These are phyloP conservation scores for Xylaria sp. DNA, from an alignment of 2,329 filamentous ascomycete species.

Conservation along the genomic window DNA sequence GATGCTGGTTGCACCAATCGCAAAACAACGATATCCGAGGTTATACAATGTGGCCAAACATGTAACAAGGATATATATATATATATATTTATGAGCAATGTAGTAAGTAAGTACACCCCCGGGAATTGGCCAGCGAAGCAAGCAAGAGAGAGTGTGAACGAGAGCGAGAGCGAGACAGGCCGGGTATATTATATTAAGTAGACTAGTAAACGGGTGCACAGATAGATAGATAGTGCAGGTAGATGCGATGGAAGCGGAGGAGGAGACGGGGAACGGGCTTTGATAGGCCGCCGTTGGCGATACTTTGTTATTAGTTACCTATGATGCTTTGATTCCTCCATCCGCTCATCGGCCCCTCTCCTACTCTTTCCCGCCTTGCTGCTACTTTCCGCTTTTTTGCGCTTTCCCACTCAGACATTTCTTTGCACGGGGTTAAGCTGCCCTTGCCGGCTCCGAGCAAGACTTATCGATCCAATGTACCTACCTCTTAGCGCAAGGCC, in stretches of 20 bases:
- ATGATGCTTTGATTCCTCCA: constrained; percentile 40
- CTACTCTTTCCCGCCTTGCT: background rate
- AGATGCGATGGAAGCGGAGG: background rate
- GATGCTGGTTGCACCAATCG: constrained; percentile 14
- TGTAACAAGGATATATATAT: constrained; percentile 3
- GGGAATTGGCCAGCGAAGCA: background rate
- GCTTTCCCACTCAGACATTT: constrained; percentile 15
- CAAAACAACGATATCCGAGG: background rate
- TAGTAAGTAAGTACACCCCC: background rate
- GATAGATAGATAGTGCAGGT: constrained; percentile 3
- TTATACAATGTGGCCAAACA: constrained; percentile 11
- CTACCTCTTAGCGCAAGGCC: background rate
- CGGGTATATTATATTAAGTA: constrained; percentile 11
- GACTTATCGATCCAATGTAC: background rate
- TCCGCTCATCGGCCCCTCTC: constrained; percentile 19
- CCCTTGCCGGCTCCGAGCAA: constrained; percentile 37
- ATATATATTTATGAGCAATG: background rate
- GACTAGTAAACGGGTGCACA: constrained; percentile 1
- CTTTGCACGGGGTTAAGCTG: constrained; percentile 29
- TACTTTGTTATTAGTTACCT: constrained; percentile 17
- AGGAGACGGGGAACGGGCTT: constrained; percentile 18
- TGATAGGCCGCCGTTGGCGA: constrained; percentile 22
- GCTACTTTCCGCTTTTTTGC: constrained; percentile 17
- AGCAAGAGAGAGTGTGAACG: constrained; percentile 4
- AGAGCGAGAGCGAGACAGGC: constrained; percentile 9